Evolutionary conservation across 495 filamentous ascomycete species (phyloP).

Genomic region (Neurospora sp.): DNA sequence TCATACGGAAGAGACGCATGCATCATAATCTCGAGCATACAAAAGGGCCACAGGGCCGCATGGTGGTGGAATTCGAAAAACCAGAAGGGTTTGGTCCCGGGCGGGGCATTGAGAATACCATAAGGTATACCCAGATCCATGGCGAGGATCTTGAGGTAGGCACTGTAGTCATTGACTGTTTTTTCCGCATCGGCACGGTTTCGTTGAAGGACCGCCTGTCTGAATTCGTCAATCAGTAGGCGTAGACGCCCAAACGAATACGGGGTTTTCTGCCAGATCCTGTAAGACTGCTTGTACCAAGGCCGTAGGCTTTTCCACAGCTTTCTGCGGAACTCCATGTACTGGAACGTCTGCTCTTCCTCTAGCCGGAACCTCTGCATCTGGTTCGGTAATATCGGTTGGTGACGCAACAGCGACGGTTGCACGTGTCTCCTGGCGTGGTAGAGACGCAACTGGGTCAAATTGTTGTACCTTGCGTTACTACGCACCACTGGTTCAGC

Average conservation of each 20-base stretch:
- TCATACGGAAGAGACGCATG: background rate
- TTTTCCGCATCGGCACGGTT: background rate
- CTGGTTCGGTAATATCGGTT: background rate
- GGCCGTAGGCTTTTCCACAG: background rate
- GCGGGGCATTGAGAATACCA: background rate
- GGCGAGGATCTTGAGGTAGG: background rate
- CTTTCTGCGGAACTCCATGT: background rate
- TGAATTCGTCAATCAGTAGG: background rate
- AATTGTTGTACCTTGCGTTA: background rate
- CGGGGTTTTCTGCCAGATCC: background rate
- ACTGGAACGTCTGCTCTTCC: background rate
- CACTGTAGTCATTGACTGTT: background rate
- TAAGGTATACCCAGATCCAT: background rate
- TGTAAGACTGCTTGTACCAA: background rate
- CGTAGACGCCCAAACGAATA: background rate
- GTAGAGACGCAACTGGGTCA: background rate
- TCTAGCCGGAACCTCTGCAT: background rate
- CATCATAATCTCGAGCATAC: background rate
- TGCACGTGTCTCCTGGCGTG: background rate
- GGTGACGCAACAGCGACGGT: background rate
- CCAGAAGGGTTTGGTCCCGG: background rate
- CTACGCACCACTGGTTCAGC: background rate
- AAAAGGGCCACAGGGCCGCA: background rate
- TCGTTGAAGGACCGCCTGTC: background rate
- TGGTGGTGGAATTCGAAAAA: background rate